These are phyloP conservation scores for Hansenula lynferdii DNA, from an alignment of 1,139 yeast species.

Conservation along the genomic window DNA sequence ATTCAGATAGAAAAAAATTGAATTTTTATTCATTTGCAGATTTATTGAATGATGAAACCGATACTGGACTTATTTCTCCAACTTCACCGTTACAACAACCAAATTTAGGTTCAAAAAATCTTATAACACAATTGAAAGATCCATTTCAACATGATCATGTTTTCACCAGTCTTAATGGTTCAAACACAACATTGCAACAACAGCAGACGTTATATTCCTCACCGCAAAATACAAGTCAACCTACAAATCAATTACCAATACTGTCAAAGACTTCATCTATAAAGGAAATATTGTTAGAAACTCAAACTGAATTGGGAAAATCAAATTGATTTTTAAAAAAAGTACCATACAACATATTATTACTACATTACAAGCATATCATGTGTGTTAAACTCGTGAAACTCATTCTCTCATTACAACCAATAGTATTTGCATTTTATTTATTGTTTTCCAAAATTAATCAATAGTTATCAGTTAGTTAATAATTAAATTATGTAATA, in stretches of 20 bases:
- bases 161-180: neutral
- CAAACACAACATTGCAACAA: neutral
- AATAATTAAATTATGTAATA: too few species aligned
- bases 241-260: neutral
- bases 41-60: conserved; percentile 17
- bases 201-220: neutral
- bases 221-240: neutral
- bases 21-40: conserved; percentile 22
- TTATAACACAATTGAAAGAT: neutral
- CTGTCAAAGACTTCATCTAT: conserved; percentile 2
- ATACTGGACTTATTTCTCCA: neutral
- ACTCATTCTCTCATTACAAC: too few species aligned
- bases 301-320: neutral
- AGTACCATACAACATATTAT: too few species aligned
- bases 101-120: too few species aligned
- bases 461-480: too few species aligned
- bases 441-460: too few species aligned
- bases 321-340: neutral
- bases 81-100: conserved; percentile 1
- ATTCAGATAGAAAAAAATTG: conserved; percentile 18
- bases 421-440: too few species aligned
- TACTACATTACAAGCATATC: too few species aligned
- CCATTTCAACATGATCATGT: neutral
- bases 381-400: too few species aligned
- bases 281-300: conserved; percentile 3